Evolutionary conservation across 2,329 filamentous ascomycete genomes (phyloP), one percentile per base, ranked within the genome.

Genomic region (Fusarium tupiense): DNA sequence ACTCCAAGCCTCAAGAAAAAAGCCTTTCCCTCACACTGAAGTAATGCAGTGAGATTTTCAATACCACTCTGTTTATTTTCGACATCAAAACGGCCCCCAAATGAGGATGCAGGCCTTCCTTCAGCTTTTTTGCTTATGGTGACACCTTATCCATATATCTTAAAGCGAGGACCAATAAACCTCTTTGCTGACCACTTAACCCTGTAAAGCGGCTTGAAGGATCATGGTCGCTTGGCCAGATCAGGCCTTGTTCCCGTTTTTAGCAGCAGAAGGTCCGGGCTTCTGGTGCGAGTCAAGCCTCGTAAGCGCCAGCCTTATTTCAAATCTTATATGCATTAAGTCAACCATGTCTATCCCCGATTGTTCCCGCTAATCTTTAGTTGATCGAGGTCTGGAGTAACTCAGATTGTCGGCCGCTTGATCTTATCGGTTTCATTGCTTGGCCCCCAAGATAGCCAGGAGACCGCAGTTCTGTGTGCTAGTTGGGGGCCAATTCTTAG

Each of bases 221-320:
- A 47, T 49, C 37, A 57, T 20, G 7, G 7, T 31, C 29, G 10
- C 37, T 35, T 53, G 5, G 26, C 41, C 31, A 35, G 14, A 59
- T 33, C 46, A 49, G 43, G 56, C 20, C 14, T 29, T 14, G 29
- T 20, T 24, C 7, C 49, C 57, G 37, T 20, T 44, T 33, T 37
- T 49, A 33, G 41, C 20, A 59, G 20, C 41, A 50, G 8, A 17
- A 37, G 29, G 22, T 26, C 40, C 49, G 11, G 22, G 22, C 16
- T 54, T 52, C 12, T 31, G 10, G 5, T 12, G 7, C 43, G 14
- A 33, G 17, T 35, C 19, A 35, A 44, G 46, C 31, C 20, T 49
- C 12, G 46, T 24, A 49, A 44, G 46, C 67, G 60, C 66, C 52
- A 70, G 67, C 46, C 52, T 70, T 58, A 29, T 69, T 64, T 56